Conservation (phyloP, 192 early-diverging fungal species). For the Phycomyces nitens region DNA sequence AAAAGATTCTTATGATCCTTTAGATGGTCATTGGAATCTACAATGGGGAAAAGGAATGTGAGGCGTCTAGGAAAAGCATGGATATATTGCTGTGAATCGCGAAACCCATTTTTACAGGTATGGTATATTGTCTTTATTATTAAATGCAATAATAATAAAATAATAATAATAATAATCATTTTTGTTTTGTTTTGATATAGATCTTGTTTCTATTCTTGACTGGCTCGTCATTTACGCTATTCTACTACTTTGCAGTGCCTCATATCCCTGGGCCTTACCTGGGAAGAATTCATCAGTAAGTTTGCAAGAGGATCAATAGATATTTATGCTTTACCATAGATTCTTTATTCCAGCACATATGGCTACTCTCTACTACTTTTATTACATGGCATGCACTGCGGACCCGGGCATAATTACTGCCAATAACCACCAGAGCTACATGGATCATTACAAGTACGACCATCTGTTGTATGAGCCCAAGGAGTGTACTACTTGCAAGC, state of each 20-base stretch:
- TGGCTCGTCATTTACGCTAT: slow-evolving; percentile 18
- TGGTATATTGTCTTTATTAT: neutral
- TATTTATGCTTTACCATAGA: too few species aligned
- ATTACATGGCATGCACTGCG: slow-evolving; percentile 41
- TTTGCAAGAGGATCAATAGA: neutral
- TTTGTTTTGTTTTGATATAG: slow-evolving; percentile 13
- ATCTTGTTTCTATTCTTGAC: slow-evolving; percentile 31
- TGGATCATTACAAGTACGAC: slow-evolving; percentile 45
- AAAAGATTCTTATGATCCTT: neutral
- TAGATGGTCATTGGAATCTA: slow-evolving; percentile 2
- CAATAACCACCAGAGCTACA: slow-evolving; percentile 36
- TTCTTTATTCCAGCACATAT: slow-evolving; percentile 41
- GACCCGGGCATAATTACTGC: slow-evolving; percentile 46
- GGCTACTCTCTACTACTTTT: slow-evolving; percentile 40
- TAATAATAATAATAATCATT: too few species aligned
- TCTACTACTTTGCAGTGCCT: slow-evolving; percentile 23
- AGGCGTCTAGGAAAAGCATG: slow-evolving; percentile 4
- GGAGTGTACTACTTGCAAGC: slow-evolving; percentile 46
- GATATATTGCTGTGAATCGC: slow-evolving; percentile 26
- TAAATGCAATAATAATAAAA: too few species aligned
- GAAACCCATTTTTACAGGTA: slow-evolving; percentile 39
- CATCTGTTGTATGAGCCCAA: slow-evolving; percentile 46
- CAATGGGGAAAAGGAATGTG: slow-evolving; percentile 14
- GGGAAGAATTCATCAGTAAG: slow-evolving; percentile 34
- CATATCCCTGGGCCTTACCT: slow-evolving; percentile 36